A percentile compares a stretch with the other conserved stretches of the same genome.
Evolutionary conservation across 23 red algal genomes (phyloP).

Genomic region (Agarophyton chilense): DNA sequence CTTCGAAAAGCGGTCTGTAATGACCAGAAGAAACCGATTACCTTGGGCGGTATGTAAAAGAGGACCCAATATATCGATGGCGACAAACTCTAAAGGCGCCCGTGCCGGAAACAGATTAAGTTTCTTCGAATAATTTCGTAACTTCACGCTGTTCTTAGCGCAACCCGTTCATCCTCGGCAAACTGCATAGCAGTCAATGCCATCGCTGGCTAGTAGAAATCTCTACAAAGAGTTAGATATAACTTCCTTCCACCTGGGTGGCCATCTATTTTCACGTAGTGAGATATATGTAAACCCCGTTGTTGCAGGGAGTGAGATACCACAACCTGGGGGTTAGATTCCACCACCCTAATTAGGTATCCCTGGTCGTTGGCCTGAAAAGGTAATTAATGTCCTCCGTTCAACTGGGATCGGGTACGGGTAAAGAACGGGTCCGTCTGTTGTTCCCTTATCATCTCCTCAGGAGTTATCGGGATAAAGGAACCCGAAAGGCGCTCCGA

Average conservation of each 20-base stretch:
- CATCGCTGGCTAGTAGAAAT: not conserved
- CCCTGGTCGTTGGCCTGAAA: not conserved
- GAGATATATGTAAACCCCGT: not conserved
- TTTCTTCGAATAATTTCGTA: not conserved
- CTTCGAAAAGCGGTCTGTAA: conserved; percentile 50
- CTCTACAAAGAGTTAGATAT: not conserved
- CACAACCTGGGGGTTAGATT: not conserved
- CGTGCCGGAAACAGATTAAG: not conserved
- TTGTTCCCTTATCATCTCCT: not conserved
- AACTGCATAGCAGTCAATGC: not conserved
- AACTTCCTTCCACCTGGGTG: not conserved
- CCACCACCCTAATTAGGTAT: not conserved
- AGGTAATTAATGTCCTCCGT: conserved; percentile 3
- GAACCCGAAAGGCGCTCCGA: not conserved
- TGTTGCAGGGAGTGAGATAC: not conserved
- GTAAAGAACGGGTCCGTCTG: conserved; percentile 20
- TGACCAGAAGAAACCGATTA: conserved; percentile 33
- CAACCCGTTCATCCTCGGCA: not conserved
- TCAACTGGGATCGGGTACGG: not conserved
- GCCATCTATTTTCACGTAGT: not conserved
- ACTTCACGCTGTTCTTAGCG: conserved; percentile 15
- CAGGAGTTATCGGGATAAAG: conserved; percentile 6
- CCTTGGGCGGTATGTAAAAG: not conserved
- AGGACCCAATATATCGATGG: not conserved
- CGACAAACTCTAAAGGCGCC: not conserved